These are phyloP conservation scores for Zygotorulaspora florentina DNA, from an alignment of 805 yeast species.

Conservation along the genomic window DNA sequence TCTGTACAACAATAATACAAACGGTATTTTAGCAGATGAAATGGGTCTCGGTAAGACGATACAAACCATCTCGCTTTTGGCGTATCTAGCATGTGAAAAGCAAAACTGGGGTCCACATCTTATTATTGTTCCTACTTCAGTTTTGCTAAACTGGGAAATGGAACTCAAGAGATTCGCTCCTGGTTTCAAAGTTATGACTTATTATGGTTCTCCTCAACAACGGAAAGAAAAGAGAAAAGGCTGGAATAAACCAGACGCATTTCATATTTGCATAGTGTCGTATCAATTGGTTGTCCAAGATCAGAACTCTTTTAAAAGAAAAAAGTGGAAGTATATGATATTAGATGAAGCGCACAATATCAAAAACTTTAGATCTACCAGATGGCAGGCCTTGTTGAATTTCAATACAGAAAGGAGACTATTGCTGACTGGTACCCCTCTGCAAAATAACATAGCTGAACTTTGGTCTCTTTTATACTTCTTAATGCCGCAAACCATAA, in stretches of 20 bases:
- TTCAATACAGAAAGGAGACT: constrained; percentile 88
- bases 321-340: constrained; percentile 94
- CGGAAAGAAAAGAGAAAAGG: constrained; percentile 94
- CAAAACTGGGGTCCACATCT: constrained; percentile 97
- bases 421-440: constrained; percentile 91
- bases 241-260: constrained; percentile 94
- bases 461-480: constrained; percentile 94
- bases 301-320: constrained; percentile 86
- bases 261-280: constrained; percentile 95
- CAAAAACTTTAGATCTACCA: constrained; percentile 89
- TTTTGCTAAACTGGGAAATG: constrained; percentile 98
- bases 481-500: constrained; percentile 87
- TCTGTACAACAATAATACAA: constrained; percentile 83
- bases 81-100: constrained; percentile 89
- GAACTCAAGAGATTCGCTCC: constrained; percentile 98
- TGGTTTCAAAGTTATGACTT: constrained; percentile 90
- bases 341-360: constrained; percentile 98
- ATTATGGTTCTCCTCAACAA: constrained; percentile 95
- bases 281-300: constrained; percentile 98
- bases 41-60: constrained; percentile 98
- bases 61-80: constrained; percentile 82
- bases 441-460: constrained; percentile 92
- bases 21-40: constrained; percentile 97
- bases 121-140: constrained; percentile 96
- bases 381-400: constrained; percentile 95